phyloP scores from a whole-genome alignment of 1,284 basidiomycete genomes.

The Microbotryum silenes-acaulis region DNA sequence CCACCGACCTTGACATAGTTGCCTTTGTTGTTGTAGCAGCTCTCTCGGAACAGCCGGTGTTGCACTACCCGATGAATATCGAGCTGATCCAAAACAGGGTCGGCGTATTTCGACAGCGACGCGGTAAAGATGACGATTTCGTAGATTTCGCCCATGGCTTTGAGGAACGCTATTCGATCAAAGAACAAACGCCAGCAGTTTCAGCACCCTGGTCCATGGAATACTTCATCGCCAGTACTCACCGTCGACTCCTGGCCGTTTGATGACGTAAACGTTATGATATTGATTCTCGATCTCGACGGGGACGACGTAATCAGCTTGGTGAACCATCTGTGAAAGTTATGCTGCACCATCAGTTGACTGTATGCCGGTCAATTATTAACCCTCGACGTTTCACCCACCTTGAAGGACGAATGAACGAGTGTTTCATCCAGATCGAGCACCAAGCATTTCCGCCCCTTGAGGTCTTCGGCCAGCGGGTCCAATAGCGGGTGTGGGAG shows the following conservation, averaged over 20 bases:
- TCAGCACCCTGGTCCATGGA: neutral
- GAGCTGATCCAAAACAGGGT: slow-evolving; percentile 94
- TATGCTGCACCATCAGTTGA: too few species aligned
- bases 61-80: slow-evolving; percentile 85
- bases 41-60: slow-evolving; percentile 96
- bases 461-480: slow-evolving; percentile 61
- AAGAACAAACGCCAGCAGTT: neutral
- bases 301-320: slow-evolving; percentile 96
- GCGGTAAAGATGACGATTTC: slow-evolving; percentile 98
- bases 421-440: slow-evolving; percentile 93
- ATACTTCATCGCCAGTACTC: neutral
- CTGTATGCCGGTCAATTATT: too few species aligned
- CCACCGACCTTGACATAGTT: slow-evolving; percentile 89
- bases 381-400: slow-evolving; percentile 10
- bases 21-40: slow-evolving; percentile 97
- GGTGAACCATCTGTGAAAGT: slow-evolving; percentile 67
- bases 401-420: slow-evolving; percentile 56
- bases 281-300: slow-evolving; percentile 97
- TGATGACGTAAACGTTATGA: slow-evolving; percentile 99
- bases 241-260: slow-evolving; percentile 90
- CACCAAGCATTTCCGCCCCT: slow-evolving; percentile 77
- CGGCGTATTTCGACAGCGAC: slow-evolving; percentile 96
- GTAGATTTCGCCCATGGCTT: slow-evolving; percentile 95
- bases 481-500: slow-evolving; percentile 73
- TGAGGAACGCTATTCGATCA: slow-evolving; percentile 59